Conservation (phyloP, 1,284 basidiomycete species). For the Entoloma clypeatum region DNA sequence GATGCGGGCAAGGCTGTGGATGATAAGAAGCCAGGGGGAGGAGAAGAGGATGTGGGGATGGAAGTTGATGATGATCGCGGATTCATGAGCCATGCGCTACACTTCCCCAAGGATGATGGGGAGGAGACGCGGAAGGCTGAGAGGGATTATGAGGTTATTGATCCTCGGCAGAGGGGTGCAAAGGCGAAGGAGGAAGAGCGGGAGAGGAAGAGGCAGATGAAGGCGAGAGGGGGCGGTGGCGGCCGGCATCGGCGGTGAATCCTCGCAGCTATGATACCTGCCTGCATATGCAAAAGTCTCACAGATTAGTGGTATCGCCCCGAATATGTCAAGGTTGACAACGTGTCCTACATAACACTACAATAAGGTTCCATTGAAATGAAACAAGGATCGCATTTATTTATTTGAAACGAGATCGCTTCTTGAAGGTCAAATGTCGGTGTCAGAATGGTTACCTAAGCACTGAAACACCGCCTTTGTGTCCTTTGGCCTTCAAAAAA, state of each 20-base stretch:
- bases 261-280: no score
- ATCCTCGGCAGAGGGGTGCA: slow-evolving; percentile 66
- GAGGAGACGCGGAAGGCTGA: slow-evolving; percentile 80
- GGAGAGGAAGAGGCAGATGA: slow-evolving; percentile 52
- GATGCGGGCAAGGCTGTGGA: slow-evolving; percentile 12
- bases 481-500: slow-evolving; percentile 18
- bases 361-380: no score
- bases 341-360: no score
- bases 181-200: slow-evolving; percentile 71
- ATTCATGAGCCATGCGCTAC: slow-evolving; percentile 74
- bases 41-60: slow-evolving; percentile 50
- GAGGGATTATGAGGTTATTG: slow-evolving; percentile 87
- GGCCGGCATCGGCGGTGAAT: slow-evolving; percentile 15
- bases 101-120: slow-evolving; percentile 74
- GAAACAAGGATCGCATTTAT: no score
- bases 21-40: slow-evolving; percentile 17
- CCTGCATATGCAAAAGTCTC: no score
- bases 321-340: no score
- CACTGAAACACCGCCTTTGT: slow-evolving; percentile 11
- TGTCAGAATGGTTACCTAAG: no score
- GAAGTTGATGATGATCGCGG: slow-evolving; percentile 82
- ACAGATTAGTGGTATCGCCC: no score
- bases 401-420: no score
- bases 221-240: slow-evolving; percentile 30
- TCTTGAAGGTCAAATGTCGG: no score